A percentile compares a stretch with the other conserved stretches of the same genome.
Evolutionary conservation across 2,329 filamentous ascomycete genomes (phyloP).

Genomic region (Trichophaea hybrida): DNA sequence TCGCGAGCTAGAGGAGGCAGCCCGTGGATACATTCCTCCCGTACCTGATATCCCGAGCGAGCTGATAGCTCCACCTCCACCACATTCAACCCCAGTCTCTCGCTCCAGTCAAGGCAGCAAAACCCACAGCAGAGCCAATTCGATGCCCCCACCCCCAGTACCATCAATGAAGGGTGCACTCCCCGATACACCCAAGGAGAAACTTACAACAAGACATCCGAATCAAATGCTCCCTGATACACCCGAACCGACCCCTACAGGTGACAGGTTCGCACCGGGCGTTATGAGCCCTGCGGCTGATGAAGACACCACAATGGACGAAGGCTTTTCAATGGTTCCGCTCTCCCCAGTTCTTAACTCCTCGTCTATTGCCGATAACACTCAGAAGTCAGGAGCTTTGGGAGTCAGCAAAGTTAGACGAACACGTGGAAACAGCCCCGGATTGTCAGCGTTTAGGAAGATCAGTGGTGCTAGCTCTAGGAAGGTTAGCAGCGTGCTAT

Average conservation of each 20-base stretch:
- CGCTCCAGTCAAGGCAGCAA: not conserved
- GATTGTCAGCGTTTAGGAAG: not conserved
- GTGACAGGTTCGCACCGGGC: not conserved
- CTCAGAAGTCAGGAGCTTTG: not conserved
- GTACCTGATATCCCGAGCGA: not conserved
- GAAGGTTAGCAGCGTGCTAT: not conserved
- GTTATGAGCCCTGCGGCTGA: conserved; percentile 13
- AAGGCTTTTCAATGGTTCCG: conserved; percentile 1
- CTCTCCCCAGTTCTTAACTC: conserved; percentile 12
- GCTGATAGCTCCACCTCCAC: not conserved
- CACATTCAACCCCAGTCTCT: not conserved
- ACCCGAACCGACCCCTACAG: not conserved
- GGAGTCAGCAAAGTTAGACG: not conserved
- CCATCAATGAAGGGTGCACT: not conserved
- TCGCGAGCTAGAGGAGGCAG: conserved; percentile 7
- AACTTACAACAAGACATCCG: conserved; percentile 7
- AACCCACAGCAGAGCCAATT: not conserved
- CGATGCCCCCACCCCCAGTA: not conserved
- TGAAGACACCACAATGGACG: conserved; percentile 8
- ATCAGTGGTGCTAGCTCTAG: not conserved
- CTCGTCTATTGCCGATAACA: conserved; percentile 9
- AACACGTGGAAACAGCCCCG: not conserved
- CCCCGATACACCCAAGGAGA: not conserved
- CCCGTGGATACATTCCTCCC: not conserved
- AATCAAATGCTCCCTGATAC: not conserved